Evolutionary conservation across 306 rosid genomes (phyloP).

Genomic region (Cajanus cajan): DNA sequence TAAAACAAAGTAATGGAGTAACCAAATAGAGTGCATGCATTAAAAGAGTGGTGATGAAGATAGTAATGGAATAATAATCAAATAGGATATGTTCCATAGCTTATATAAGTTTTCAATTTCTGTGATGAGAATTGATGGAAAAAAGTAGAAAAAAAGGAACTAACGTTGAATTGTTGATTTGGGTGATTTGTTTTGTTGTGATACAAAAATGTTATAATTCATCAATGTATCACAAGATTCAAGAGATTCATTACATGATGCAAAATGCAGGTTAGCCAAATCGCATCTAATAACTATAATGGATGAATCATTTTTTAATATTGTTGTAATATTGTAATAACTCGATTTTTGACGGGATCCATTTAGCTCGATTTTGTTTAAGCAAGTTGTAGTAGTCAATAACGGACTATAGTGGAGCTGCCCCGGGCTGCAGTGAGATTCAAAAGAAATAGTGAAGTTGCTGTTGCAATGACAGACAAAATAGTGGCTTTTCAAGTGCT

Average conservation of each 20-base stretch:
- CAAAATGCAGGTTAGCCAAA: neutral
- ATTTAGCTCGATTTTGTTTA: neutral
- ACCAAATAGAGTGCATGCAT: neutral
- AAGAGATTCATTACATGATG: neutral
- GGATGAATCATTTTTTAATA: neutral
- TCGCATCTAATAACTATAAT: neutral
- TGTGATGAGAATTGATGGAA: neutral
- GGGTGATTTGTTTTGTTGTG: neutral
- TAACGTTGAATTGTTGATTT: neutral
- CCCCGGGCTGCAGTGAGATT: neutral
- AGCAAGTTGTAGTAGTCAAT: neutral
- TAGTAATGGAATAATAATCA: neutral
- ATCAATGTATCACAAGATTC: neutral
- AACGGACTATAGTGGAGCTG: neutral
- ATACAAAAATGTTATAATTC: neutral
- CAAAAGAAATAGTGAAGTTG: neutral
- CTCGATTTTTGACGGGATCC: neutral
- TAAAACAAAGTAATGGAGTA: neutral
- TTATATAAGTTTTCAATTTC: neutral
- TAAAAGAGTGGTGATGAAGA: neutral
- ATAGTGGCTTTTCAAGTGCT: neutral
- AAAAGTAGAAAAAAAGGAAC: neutral
- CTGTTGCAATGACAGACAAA: neutral
- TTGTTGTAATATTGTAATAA: neutral
- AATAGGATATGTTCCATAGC: neutral